These are phyloP conservation scores for Sporothrix pseudoabietina DNA, from an alignment of 2,329 filamentous ascomycete genomes.

Conservation along the genomic window DNA sequence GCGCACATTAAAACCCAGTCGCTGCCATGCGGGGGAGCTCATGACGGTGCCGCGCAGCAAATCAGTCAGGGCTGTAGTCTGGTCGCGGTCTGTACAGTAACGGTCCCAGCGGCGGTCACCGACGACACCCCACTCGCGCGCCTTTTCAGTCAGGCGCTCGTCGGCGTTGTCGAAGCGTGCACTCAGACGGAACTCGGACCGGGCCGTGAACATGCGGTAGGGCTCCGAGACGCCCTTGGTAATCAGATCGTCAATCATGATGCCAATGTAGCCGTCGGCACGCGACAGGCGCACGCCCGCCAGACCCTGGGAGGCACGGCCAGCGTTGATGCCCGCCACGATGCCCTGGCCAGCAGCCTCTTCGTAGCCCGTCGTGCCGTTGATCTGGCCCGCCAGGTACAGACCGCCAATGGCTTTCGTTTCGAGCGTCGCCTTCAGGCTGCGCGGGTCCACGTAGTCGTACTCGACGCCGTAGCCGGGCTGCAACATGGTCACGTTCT, in stretches of 20 bases:
- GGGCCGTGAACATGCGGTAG: slow-evolving; percentile 96
- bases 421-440: slow-evolving; percentile 84
- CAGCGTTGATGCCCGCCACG: slow-evolving; percentile 90
- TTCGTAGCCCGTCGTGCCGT: slow-evolving; percentile 97
- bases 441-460: slow-evolving; percentile 94
- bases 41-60: slow-evolving; percentile 50
- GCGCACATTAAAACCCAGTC: slow-evolving; percentile 42
- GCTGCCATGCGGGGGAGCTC: slow-evolving; percentile 37
- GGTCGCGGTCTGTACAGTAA: slow-evolving; percentile 65
- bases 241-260: slow-evolving; percentile 97
- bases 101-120: slow-evolving; percentile 74
- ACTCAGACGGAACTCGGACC: slow-evolving; percentile 93
- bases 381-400: slow-evolving; percentile 94
- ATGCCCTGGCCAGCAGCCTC: slow-evolving; percentile 94
- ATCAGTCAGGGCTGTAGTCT: slow-evolving; percentile 67
- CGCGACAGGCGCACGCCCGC: slow-evolving; percentile 69
- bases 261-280: slow-evolving; percentile 91
- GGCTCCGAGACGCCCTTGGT: slow-evolving; percentile 97
- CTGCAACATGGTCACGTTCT: slow-evolving; percentile 88
- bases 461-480: slow-evolving; percentile 98
- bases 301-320: slow-evolving; percentile 70
- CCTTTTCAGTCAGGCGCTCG: slow-evolving; percentile 76
- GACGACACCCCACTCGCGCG: slow-evolving; percentile 75
- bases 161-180: slow-evolving; percentile 94
- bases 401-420: slow-evolving; percentile 89